These are phyloP conservation scores for Grosmannia clavigera DNA, from an alignment of 2,329 filamentous ascomycete species.

Conservation along the genomic window DNA sequence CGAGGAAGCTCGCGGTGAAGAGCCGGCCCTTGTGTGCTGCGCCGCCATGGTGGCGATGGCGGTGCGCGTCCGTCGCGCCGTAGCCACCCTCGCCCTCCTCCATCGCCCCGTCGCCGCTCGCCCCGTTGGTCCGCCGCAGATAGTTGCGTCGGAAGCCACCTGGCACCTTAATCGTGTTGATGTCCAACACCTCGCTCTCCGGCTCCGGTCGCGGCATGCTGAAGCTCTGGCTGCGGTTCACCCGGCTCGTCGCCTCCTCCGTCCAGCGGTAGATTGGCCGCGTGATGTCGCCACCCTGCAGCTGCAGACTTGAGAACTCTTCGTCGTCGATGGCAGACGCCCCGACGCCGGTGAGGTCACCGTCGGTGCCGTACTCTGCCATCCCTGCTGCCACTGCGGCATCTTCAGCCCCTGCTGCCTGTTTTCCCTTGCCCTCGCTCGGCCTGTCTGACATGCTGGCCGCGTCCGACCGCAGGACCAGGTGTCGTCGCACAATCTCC, in stretches of 20 bases:
- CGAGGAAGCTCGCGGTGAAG: constrained; percentile 85
- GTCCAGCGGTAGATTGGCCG: constrained; percentile 95
- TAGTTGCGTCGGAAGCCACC: constrained; percentile 91
- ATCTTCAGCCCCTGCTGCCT: constrained; percentile 31
- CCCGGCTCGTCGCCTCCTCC: constrained; percentile 64
- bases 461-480: constrained; percentile 55
- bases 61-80: constrained; percentile 7
- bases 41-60: not conserved
- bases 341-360: constrained; percentile 7
- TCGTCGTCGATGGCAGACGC: constrained; percentile 40
- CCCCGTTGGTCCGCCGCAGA: constrained; percentile 61
- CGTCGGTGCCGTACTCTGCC: constrained; percentile 11
- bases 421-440: constrained; percentile 42
- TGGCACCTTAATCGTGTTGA: constrained; percentile 81
- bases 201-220: constrained; percentile 63
- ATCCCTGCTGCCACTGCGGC: constrained; percentile 35
- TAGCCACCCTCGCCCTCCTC: constrained; percentile 17
- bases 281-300: constrained; percentile 92
- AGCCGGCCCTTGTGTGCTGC: constrained; percentile 42
- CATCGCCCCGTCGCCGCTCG: constrained; percentile 47
- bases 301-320: constrained; percentile 82
- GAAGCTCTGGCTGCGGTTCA: constrained; percentile 81
- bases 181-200: constrained; percentile 70
- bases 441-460: constrained; percentile 38
- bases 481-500: constrained; percentile 79